Conservation (phyloP, 2,329 filamentous ascomycete species). For the Xylogone sp. region DNA sequence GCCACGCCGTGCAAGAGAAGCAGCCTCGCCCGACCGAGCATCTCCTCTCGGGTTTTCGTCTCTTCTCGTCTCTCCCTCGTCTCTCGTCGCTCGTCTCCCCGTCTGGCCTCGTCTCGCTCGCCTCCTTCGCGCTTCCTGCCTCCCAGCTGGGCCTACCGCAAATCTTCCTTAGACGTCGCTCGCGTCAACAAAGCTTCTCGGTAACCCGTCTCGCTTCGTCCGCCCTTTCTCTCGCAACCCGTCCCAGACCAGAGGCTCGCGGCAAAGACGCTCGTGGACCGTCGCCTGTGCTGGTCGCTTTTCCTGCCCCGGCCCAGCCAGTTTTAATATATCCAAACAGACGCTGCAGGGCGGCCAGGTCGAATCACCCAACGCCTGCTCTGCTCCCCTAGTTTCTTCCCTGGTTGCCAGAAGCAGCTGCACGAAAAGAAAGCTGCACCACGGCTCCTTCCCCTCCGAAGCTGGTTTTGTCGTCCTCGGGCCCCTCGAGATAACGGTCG, state of each 20-base stretch:
- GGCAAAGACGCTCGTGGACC: not conserved
- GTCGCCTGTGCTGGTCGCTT: constrained; percentile 1
- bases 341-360: not conserved
- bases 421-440: no score
- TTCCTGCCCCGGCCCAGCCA: not conserved
- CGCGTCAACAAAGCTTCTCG: constrained; percentile 2
- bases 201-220: constrained; percentile 3
- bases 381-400: not conserved
- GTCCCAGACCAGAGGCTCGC: not conserved
- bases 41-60: not conserved
- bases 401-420: not conserved
- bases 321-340: not conserved
- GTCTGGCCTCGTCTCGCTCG: constrained; percentile 1
- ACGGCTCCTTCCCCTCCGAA: no score
- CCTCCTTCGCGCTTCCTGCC: constrained; percentile 1
- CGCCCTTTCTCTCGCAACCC: not conserved
- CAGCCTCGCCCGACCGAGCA: not conserved
- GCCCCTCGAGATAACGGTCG: constrained; percentile 2
- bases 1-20: not conserved
- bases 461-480: no score
- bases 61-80: constrained; percentile 1
- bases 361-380: not conserved
- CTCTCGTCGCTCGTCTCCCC: constrained; percentile 1
- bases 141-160: not conserved
- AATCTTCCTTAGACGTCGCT: not conserved